phyloP scores from a whole-genome alignment of 1,284 basidiomycete species.

The Papiliotrema terrestris region DNA sequence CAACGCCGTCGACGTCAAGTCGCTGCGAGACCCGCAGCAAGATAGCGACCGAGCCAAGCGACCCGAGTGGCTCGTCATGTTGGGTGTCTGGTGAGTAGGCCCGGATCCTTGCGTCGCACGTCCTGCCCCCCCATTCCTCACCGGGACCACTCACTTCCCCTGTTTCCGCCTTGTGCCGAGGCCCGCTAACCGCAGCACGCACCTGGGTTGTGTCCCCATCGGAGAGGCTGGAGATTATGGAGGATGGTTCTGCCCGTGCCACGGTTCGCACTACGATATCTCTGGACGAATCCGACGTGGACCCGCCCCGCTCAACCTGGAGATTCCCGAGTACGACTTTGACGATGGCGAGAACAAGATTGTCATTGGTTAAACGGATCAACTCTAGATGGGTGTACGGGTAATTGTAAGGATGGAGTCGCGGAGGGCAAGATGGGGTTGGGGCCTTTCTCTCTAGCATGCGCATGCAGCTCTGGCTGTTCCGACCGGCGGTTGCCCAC shows the following conservation, averaged over 20 bases:
- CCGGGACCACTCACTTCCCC: no score
- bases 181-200: slow-evolving; percentile 74
- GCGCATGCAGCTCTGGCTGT: slow-evolving; percentile 8
- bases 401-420: not conserved
- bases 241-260: slow-evolving; percentile 98
- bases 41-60: slow-evolving; percentile 87
- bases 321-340: slow-evolving; percentile 83
- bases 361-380: slow-evolving; percentile 69
- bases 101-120: not conserved
- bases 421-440: not conserved
- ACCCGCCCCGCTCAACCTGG: slow-evolving; percentile 92
- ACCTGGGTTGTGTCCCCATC: slow-evolving; percentile 98
- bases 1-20: slow-evolving; percentile 75
- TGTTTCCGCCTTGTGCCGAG: slow-evolving; percentile 98
- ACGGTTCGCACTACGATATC: slow-evolving; percentile 89
- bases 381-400: not conserved
- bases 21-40: slow-evolving; percentile 85
- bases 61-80: slow-evolving; percentile 75
- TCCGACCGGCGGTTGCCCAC: no score
- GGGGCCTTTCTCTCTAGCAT: not conserved
- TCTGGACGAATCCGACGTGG: slow-evolving; percentile 91
- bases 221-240: slow-evolving; percentile 93
- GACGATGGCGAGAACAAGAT: slow-evolving; percentile 84
- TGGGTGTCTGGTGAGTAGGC: slow-evolving; percentile 3
- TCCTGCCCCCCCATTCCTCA: not conserved